phyloP scores from a whole-genome alignment of 2,329 filamentous ascomycete species.

The Hysterium pulicare region DNA sequence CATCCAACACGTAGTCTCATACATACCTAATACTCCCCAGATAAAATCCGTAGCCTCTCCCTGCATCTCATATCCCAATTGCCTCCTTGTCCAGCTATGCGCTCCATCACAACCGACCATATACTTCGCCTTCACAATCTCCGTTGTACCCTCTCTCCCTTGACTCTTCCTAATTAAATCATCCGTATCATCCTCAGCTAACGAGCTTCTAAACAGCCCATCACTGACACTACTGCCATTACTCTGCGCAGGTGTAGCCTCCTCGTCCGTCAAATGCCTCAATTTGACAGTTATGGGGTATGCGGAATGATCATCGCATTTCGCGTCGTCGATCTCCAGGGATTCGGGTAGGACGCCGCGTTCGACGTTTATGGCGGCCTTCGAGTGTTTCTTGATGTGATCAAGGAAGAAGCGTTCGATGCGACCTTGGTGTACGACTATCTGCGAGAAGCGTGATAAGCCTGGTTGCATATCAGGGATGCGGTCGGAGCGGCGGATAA shows the following conservation, averaged over 20 bases:
- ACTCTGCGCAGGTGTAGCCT: slow-evolving; percentile 51
- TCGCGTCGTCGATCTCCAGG: slow-evolving; percentile 53
- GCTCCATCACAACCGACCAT: slow-evolving; percentile 68
- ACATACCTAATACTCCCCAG: slow-evolving; percentile 49
- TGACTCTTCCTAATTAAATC: slow-evolving; percentile 46
- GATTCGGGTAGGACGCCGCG: slow-evolving; percentile 57
- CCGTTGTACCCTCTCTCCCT: slow-evolving; percentile 34
- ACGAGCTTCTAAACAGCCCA: slow-evolving; percentile 59
- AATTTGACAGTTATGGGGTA: slow-evolving; percentile 62
- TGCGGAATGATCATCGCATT: slow-evolving; percentile 47
- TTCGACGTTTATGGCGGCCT: slow-evolving; percentile 54
- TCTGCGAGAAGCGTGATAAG: slow-evolving; percentile 61
- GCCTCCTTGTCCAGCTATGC: slow-evolving; percentile 61
- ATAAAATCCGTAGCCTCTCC: slow-evolving; percentile 55
- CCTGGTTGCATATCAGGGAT: slow-evolving; percentile 62
- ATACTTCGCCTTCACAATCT: slow-evolving; percentile 57
- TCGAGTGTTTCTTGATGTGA: slow-evolving; percentile 54
- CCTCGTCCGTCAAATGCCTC: slow-evolving; percentile 56
- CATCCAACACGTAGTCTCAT: not conserved
- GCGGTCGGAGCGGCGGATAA: slow-evolving; percentile 56
- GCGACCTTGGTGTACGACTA: slow-evolving; percentile 67
- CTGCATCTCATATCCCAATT: slow-evolving; percentile 55
- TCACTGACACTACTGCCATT: slow-evolving; percentile 39
- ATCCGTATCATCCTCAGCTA: slow-evolving; percentile 56
- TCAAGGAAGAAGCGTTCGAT: slow-evolving; percentile 67